A percentile compares a stretch with the other conserved stretches of the same genome.
These are phyloP conservation scores for Didymellaceae sp. DNA, from an alignment of 2,329 filamentous ascomycete genomes.

Conservation along the genomic window DNA sequence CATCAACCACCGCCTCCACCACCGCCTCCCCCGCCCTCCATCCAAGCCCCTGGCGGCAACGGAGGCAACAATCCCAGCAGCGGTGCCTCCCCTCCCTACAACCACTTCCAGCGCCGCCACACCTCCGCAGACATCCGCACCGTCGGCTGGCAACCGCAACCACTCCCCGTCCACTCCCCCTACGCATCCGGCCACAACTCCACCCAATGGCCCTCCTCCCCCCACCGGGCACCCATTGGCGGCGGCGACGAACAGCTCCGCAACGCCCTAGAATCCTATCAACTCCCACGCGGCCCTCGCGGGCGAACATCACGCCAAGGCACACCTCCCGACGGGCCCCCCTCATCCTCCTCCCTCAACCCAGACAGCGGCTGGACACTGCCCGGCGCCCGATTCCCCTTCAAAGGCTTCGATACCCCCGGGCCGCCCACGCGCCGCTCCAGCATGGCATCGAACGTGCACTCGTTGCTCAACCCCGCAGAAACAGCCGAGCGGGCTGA, in stretches of 20 bases:
- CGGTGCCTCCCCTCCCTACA: slow-evolving; percentile 64
- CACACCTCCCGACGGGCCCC: slow-evolving; percentile 61
- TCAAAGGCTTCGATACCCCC: slow-evolving; percentile 58
- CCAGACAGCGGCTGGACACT: slow-evolving; percentile 64
- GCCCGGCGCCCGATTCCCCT: slow-evolving; percentile 58
- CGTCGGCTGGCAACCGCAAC: slow-evolving; percentile 66
- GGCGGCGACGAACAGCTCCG: slow-evolving; percentile 72
- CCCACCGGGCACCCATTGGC: slow-evolving; percentile 55
- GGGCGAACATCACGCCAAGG: slow-evolving; percentile 60
- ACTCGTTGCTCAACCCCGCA: slow-evolving; percentile 71
- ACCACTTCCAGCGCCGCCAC: slow-evolving; percentile 77
- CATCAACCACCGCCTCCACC: slow-evolving; percentile 66
- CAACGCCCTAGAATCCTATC: slow-evolving; percentile 73
- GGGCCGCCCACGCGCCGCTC: slow-evolving; percentile 70
- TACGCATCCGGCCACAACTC: slow-evolving; percentile 69
- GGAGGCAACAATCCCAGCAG: slow-evolving; percentile 55
- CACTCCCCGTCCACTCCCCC: slow-evolving; percentile 63
- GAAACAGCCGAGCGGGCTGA: slow-evolving; percentile 71
- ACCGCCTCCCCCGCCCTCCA: slow-evolving; percentile 67
- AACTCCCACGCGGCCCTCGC: slow-evolving; percentile 62
- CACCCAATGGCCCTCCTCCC: slow-evolving; percentile 71
- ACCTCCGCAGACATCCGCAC: slow-evolving; percentile 93
- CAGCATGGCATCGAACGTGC: slow-evolving; percentile 75
- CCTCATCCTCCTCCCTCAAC: slow-evolving; percentile 56
- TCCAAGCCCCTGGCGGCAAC: slow-evolving; percentile 66